Percentiles rank a stretch among this genome's conserved stretches.
Evolutionary conservation across 768 basidiomycete genomes (phyloP).

Genomic region (Podaxis sp.): DNA sequence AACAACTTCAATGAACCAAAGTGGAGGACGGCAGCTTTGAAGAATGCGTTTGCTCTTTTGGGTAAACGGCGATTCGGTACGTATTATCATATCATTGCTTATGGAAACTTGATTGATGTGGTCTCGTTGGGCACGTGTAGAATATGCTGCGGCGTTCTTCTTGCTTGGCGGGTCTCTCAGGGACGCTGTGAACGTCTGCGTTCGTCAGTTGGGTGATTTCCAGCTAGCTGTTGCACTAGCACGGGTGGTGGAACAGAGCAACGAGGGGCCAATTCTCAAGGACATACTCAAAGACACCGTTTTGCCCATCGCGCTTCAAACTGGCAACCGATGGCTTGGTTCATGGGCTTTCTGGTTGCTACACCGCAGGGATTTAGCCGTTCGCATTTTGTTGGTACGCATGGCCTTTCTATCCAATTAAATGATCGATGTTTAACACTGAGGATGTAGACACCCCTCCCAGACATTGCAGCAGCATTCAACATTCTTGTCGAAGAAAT

Average conservation of each 20-base stretch:
- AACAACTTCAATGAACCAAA: constrained; percentile 85
- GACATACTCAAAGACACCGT: constrained; percentile 73
- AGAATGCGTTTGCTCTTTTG: constrained; percentile 93
- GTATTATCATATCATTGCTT: constrained; percentile 22
- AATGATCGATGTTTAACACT: not conserved
- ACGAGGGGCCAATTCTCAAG: constrained; percentile 74
- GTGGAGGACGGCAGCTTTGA: constrained; percentile 91
- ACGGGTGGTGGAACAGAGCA: constrained; percentile 77
- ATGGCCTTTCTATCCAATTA: not conserved
- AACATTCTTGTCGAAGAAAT: constrained; percentile 60
- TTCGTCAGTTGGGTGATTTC: constrained; percentile 86
- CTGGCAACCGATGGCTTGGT: constrained; percentile 90
- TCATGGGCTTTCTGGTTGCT: constrained; percentile 98
- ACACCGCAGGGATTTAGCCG: constrained; percentile 82
- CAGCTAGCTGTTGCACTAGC: constrained; percentile 89
- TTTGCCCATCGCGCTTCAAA: constrained; percentile 78
- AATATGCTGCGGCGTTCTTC: constrained; percentile 99
- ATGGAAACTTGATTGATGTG: constrained; percentile 3
- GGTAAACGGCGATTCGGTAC: constrained; percentile 89
- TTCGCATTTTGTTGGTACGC: constrained; percentile 85
- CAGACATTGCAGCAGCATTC: constrained; percentile 62
- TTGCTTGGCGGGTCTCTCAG: constrained; percentile 83
- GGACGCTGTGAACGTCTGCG: constrained; percentile 89
- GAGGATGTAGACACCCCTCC: constrained; percentile 62
- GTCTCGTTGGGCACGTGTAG: constrained; percentile 35